phyloP scores from a whole-genome alignment of 331 rosid species.

The Quercus lobata region DNA sequence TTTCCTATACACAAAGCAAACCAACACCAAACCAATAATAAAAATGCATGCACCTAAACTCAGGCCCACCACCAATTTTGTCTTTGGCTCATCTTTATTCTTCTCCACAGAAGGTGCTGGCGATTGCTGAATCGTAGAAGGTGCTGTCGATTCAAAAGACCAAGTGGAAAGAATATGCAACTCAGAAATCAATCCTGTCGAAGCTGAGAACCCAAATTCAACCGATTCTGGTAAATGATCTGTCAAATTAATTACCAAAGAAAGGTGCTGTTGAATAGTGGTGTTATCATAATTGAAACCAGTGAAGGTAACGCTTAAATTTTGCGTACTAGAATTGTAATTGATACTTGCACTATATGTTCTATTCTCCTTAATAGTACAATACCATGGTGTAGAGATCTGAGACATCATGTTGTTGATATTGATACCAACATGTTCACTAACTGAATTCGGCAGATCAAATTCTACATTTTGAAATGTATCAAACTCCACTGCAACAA shows the following conservation, averaged over 20 bases:
- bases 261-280: not conserved
- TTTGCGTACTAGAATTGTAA: constrained; percentile 9
- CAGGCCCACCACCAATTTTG: not conserved
- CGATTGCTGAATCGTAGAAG: too few species aligned
- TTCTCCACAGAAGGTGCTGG: too few species aligned
- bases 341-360: constrained; percentile 15
- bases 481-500: constrained; percentile 44
- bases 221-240: constrained; percentile 14
- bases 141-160: not conserved
- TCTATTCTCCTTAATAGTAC: not conserved
- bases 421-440: constrained; percentile 39
- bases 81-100: not conserved
- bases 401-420: constrained; percentile 9
- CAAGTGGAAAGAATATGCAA: constrained; percentile 15
- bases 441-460: constrained; percentile 10
- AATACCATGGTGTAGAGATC: constrained; percentile 17
- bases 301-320: constrained; percentile 14
- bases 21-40: not conserved
- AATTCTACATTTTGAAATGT: constrained; percentile 1
- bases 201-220: constrained; percentile 21
- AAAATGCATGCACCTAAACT: not conserved
- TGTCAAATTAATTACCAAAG: not conserved
- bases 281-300: not conserved
- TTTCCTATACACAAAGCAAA: not conserved
- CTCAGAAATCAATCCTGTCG: constrained; percentile 6